Percentiles rank a stretch among this genome's conserved stretches.
These are phyloP conservation scores for Acer negundo DNA, from an alignment of 345 rosid genomes.

Conservation along the genomic window DNA sequence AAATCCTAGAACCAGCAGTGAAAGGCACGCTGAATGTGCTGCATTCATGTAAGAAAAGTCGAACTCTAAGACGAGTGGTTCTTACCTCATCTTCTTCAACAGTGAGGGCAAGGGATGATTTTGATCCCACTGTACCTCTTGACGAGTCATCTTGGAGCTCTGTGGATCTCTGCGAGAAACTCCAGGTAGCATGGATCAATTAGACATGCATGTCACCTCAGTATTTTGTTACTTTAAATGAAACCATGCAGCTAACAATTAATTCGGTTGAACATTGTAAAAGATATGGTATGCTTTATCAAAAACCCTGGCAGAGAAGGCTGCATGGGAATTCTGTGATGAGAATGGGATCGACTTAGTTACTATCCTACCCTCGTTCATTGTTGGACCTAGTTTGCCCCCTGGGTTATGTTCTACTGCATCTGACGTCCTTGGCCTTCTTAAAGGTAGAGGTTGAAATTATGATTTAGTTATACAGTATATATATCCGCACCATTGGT, in stretches of 20 bases:
- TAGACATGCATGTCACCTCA: neutral
- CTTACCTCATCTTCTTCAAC: slow-evolving; percentile 91
- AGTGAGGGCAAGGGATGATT: slow-evolving; percentile 64
- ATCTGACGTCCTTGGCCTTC: slow-evolving; percentile 77
- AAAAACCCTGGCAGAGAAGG: slow-evolving; percentile 82
- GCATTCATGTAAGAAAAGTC: slow-evolving; percentile 74
- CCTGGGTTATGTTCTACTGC: slow-evolving; percentile 73
- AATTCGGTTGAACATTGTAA: slow-evolving; percentile 8
- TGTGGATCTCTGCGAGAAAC: slow-evolving; percentile 64
- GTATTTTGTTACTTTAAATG: neutral
- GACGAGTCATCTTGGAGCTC: slow-evolving; percentile 96
- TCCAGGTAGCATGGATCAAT: slow-evolving; percentile 44
- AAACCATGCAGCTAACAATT: slow-evolving; percentile 23
- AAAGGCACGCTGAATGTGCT: slow-evolving; percentile 85
- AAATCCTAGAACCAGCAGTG: slow-evolving; percentile 78
- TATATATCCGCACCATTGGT: neutral
- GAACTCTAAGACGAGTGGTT: slow-evolving; percentile 65
- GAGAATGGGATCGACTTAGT: slow-evolving; percentile 63
- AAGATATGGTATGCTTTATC: slow-evolving; percentile 78
- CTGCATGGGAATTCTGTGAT: slow-evolving; percentile 84
- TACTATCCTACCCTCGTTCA: slow-evolving; percentile 70
- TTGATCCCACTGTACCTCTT: slow-evolving; percentile 59
- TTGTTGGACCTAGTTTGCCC: slow-evolving; percentile 83
- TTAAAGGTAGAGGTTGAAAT: slow-evolving; percentile 47
- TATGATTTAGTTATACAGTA: no score